Evolutionary conservation across 352 stramenopile genomes (phyloP), one percentile per base, ranked within the genome.

Genomic region (Globisporangium nodosum): DNA sequence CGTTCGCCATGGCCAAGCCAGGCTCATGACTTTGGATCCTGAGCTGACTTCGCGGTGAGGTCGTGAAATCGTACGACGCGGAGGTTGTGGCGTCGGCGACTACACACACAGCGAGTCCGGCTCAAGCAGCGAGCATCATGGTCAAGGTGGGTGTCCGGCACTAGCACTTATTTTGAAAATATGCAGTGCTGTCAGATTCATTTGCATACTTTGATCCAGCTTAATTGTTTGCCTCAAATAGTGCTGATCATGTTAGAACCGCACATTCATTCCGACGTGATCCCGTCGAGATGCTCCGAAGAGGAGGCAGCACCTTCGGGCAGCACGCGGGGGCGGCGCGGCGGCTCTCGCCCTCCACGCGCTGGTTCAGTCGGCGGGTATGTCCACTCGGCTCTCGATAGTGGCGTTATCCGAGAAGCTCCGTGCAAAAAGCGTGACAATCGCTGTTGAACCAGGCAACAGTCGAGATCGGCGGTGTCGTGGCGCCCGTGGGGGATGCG

Each of bases 381-480:
- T 7, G 5, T 20, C 9, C 9, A 27, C 24, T 27, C 24, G 24
- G 24, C 24, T 27, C 24, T 27, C 1, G 24, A 27, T 27, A 27
- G 24, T 27, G 24, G 24, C 24, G 24, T 27, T 27, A 27, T 27
- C 24, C 1, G 24, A 27, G 15, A 21, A 9, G 18, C 15, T 24
- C 3, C 18, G 11, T 15, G 1, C n/a, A 16, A 33, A 16, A 33
- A 16, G 11, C 15, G 3, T 55, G 33, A 11, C 8, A n/a, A 7
- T 30, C 15, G n/a, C 20, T 11, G 16, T 15, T 18, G 15, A n/a
- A 11, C 21, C 49, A 58, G 27, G 59, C 60, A 12, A 81, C 70
- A n/a, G 65, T 90, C 18, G 75, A 88, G 60, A 87, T 90, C 39
- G 76, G 79, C 8, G 75, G 70, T 27, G 75, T 90, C 20, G 66